Conservation (phyloP, 139 green algal genomes). For the Coccomyxa sp. region DNA sequence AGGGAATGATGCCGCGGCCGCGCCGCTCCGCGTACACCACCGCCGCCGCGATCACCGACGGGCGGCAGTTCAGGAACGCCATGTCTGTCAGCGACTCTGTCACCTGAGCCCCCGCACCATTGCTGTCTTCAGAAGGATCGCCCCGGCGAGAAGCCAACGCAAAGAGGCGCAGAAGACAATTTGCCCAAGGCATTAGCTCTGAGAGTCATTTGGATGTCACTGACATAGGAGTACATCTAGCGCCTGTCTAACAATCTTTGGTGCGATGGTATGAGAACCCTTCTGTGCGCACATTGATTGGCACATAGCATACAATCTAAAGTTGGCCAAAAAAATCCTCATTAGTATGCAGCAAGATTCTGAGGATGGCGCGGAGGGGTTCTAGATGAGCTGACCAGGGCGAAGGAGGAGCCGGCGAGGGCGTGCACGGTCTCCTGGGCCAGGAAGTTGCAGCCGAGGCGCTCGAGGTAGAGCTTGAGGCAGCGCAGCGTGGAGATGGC, state of each 20-base stretch:
- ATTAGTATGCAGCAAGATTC: too few species aligned
- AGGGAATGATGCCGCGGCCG: conserved; percentile 69
- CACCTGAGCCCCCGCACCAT: conserved; percentile 24
- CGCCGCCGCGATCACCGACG: conserved; percentile 73
- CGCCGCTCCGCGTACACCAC: conserved; percentile 76
- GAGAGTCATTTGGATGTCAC: too few species aligned
- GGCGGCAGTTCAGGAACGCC: conserved; percentile 79
- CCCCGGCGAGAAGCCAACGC: neutral
- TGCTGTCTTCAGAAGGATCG: too few species aligned
- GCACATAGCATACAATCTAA: too few species aligned
- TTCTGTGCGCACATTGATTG: too few species aligned
- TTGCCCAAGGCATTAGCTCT: too few species aligned
- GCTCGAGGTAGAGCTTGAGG: conserved; percentile 70
- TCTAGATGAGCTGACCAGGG: neutral
- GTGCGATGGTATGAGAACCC: too few species aligned
- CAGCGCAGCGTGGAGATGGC: conserved; percentile 64
- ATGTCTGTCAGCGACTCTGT: conserved; percentile 62
- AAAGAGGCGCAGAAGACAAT: too few species aligned
- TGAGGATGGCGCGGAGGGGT: too few species aligned
- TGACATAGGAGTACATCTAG: too few species aligned
- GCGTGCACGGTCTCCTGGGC: neutral
- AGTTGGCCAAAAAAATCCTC: too few species aligned
- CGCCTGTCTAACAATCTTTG: too few species aligned
- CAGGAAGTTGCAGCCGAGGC: conserved; percentile 45
- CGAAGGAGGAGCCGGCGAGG: neutral